Evolutionary conservation across 441 rosid species (phyloP).

Genomic region (Daphne laureola): DNA sequence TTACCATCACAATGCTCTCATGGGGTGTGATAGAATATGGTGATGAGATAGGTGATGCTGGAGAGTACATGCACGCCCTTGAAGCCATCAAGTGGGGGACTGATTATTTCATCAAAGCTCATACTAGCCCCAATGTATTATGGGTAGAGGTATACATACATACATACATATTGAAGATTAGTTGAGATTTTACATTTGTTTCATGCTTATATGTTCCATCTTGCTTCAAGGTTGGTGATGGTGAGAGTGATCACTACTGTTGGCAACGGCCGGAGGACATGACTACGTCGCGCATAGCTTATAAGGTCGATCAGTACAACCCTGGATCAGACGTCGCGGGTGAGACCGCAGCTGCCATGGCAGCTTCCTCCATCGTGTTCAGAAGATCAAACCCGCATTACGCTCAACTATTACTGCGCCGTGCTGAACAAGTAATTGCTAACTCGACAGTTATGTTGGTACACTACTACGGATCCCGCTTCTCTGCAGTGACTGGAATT

Average conservation of each 20-base stretch:
- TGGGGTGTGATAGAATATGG: constrained; percentile 63
- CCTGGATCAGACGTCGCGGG: constrained; percentile 68
- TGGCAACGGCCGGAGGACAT: constrained; percentile 80
- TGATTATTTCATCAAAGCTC: constrained; percentile 61
- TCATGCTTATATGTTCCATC: too few species aligned
- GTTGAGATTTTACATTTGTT: too few species aligned
- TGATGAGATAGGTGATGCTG: constrained; percentile 24
- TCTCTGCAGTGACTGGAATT: too few species aligned
- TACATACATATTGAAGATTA: too few species aligned
- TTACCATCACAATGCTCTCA: constrained; percentile 59
- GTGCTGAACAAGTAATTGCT: constrained; percentile 35
- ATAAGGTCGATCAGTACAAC: constrained; percentile 40
- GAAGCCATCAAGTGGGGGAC: constrained; percentile 65
- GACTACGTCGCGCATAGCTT: constrained; percentile 48
- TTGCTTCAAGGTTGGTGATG: constrained; percentile 40
- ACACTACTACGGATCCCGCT: too few species aligned
- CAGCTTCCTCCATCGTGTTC: constrained; percentile 57
- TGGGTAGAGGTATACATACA: constrained; percentile 41
- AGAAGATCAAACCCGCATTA: constrained; percentile 40
- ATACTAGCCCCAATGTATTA: constrained; percentile 33
- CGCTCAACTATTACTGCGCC: constrained; percentile 38
- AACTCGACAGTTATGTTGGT: too few species aligned
- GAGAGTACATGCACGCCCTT: constrained; percentile 37
- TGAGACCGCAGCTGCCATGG: constrained; percentile 62
- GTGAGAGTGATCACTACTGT: constrained; percentile 56